A percentile compares a stretch with the other conserved stretches of the same genome.
phyloP scores from a whole-genome alignment of 2,329 filamentous ascomycete genomes.

The Colletotrichum plurivorum region DNA sequence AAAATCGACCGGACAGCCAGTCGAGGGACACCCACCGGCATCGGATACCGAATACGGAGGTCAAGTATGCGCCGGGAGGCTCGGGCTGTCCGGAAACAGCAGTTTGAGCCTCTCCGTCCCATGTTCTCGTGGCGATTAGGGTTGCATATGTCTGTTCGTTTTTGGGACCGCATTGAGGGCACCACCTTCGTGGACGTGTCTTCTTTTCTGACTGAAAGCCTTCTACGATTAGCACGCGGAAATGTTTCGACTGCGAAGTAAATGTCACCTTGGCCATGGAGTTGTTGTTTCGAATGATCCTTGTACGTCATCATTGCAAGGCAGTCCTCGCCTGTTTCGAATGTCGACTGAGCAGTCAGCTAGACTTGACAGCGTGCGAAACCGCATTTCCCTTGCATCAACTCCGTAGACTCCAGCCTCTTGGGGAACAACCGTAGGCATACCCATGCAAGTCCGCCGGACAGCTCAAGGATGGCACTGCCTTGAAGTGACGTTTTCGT shows the following conservation, averaged over 20 bases:
- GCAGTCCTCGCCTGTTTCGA: conserved; percentile 16
- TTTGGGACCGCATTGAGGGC: not conserved
- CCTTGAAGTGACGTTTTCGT: not conserved
- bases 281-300: conserved; percentile 13
- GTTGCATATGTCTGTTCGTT: not conserved
- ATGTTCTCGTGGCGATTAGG: not conserved
- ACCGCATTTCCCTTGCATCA: not conserved
- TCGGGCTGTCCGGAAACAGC: not conserved
- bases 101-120: conserved; percentile 4
- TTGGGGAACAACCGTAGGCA: not conserved
- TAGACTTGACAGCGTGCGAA: not conserved
- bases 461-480: not conserved
- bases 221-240: conserved; percentile 3
- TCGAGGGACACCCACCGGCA: conserved; percentile 27
- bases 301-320: not conserved
- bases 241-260: conserved; percentile 16
- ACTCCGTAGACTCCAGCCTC: not conserved
- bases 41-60: not conserved
- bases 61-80: not conserved
- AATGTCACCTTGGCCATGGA: not conserved
- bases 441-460: not conserved
- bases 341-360: not conserved
- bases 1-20: conserved; percentile 22
- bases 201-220: not conserved
- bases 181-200: not conserved